Evolutionary conservation across 31 red algal species (phyloP).

Genomic region (Odonthalia washingtoniensis): DNA sequence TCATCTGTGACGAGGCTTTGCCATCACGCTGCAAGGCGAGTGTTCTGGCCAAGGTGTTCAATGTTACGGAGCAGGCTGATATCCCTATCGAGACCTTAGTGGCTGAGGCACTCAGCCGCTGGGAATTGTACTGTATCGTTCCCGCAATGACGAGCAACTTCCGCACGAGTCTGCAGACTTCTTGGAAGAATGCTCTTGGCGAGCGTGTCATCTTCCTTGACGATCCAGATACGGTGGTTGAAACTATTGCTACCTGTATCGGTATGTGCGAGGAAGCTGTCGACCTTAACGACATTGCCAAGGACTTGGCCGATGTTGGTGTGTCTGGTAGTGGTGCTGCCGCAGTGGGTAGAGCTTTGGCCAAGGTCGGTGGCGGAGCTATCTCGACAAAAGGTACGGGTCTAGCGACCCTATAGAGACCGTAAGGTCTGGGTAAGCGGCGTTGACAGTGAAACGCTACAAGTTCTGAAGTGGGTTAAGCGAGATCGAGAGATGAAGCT

Average conservation of each 20-base stretch:
- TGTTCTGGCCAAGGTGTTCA: neutral
- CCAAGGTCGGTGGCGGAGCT: too few relatives aligned
- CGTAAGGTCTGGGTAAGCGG: too few relatives aligned
- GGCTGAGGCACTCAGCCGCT: neutral
- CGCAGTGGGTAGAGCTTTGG: too few relatives aligned
- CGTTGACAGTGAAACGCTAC: too few relatives aligned
- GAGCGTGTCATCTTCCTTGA: neutral
- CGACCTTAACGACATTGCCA: too few relatives aligned
- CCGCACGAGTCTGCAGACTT: neutral
- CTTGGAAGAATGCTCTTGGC: conserved; percentile 3
- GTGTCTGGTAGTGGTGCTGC: too few relatives aligned
- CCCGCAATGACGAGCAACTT: neutral
- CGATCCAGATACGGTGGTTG: neutral
- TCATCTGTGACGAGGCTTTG: conserved; percentile 3
- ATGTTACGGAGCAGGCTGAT: neutral
- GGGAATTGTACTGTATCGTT: neutral
- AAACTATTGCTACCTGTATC: conserved; percentile 11
- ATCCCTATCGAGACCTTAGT: neutral
- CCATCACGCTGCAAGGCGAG: neutral
- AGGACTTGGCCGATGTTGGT: too few relatives aligned
- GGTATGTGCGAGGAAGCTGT: too few relatives aligned
- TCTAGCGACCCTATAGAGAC: too few relatives aligned
- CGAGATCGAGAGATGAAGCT: too few relatives aligned
- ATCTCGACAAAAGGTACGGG: too few relatives aligned
- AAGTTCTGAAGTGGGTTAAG: too few relatives aligned